Evolutionary conservation across 2,329 filamentous ascomycete genomes (phyloP), one percentile per base, ranked within the genome.

Genomic region (Exophiala sideris): DNA sequence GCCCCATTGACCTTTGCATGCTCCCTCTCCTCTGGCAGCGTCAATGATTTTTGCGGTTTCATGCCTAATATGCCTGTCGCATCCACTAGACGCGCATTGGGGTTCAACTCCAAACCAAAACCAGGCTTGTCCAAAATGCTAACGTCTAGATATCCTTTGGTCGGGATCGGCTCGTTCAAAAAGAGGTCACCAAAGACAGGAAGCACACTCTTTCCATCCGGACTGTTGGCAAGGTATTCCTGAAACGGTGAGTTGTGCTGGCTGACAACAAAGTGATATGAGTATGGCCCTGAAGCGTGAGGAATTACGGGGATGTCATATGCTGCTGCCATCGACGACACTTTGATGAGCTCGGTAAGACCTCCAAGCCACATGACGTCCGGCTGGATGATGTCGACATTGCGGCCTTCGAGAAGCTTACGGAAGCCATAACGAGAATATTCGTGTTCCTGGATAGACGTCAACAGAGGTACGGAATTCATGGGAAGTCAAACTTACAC

Each of bases 291-390:
- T 58, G 88, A 94, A 41, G 91, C 91, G 68, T 96, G 91, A n/a
- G 91, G 91, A 11, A 96, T 89, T 12, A 96, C 91, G 10, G 91
- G 91, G 56, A 96, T 88, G 67, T 96, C 91, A 72, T 96, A 96
- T 18, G 91, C 91, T 3, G 91, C 84, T 3, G 91, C 91, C 83
- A 95, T 87, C 50, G 91, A 87, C 12, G 90, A 82, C 48, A 96
- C 87, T 73, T 90, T 94, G 62, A 96, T 84, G 54, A 96, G 80
- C 73, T 96, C 91, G 1, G 91, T 96, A 79, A 96, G 72, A 58
- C 91, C 91, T 59, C 91, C 91, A 11, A 96, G 84, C 91, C 91
- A 96, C 91, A 96, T 96, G 60, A 96, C 91, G 67, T 96, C 91
- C 11, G 91, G 91, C 74, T 96, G 91, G 66, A 96, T 84, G 64